phyloP scores from a whole-genome alignment of 2,329 filamentous ascomycete genomes.

The Aureobasidium sp. region DNA sequence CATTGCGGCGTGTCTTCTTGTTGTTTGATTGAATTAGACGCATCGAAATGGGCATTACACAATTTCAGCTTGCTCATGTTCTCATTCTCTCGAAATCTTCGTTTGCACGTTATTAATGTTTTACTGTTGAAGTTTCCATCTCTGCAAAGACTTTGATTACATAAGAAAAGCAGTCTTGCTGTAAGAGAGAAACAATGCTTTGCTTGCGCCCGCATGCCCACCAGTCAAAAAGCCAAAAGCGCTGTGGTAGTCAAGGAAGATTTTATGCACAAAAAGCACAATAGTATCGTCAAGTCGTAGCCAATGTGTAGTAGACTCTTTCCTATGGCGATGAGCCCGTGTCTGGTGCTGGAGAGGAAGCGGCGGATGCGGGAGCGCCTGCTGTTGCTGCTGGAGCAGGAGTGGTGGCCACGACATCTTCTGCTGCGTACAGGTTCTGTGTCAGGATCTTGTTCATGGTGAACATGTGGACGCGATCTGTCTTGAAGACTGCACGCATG shows the following conservation, averaged over 20 bases:
- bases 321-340: neutral
- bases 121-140: too few relatives aligned
- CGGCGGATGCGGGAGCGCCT: neutral
- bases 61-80: neutral
- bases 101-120: too few relatives aligned
- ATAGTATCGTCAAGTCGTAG: neutral
- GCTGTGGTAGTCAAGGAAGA: neutral
- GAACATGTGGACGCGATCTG: conserved; percentile 92
- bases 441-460: conserved; percentile 97
- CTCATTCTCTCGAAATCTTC: too few relatives aligned
- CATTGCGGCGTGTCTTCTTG: neutral
- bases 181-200: neutral
- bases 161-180: neutral
- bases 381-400: neutral
- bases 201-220: neutral
- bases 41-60: neutral
- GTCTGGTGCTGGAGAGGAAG: neutral
- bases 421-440: conserved; percentile 77
- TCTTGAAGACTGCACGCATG: conserved; percentile 87
- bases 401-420: conserved; percentile 42
- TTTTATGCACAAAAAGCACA: neutral
- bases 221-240: neutral
- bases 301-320: neutral
- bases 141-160: neutral
- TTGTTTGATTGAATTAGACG: neutral